phyloP scores from a whole-genome alignment of 2,329 filamentous ascomycete genomes.

The Hymenoscyphus linearis region DNA sequence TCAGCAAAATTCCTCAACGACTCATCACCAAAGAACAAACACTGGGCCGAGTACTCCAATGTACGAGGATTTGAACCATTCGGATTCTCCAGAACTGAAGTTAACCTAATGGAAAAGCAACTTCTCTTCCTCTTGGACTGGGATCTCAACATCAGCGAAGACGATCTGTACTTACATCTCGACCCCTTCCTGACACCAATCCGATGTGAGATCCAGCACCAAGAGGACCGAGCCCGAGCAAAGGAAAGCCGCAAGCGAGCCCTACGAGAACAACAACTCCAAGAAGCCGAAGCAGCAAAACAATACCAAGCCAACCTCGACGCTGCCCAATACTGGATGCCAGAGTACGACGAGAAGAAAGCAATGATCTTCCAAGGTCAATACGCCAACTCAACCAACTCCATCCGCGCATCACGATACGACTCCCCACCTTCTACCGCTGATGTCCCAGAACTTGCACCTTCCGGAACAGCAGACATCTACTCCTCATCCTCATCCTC shows the following conservation, averaged over 20 bases:
- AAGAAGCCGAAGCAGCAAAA: conserved; percentile 21
- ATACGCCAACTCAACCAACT: conserved; percentile 16
- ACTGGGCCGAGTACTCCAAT: conserved; percentile 92
- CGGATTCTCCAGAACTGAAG: conserved; percentile 89
- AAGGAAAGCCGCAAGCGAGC: conserved; percentile 21
- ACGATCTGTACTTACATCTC: conserved; percentile 82
- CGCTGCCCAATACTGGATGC: conserved; percentile 21
- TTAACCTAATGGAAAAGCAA: conserved; percentile 99
- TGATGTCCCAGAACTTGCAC: conserved; percentile 33
- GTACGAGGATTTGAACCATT: conserved; percentile 64
- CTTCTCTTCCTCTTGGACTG: conserved; percentile 91
- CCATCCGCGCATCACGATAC: conserved; percentile 11
- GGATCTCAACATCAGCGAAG: conserved; percentile 79
- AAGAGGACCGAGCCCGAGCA: conserved; percentile 22
- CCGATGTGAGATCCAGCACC: conserved; percentile 47
- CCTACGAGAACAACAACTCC: conserved; percentile 16
- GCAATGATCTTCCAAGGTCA: conserved; percentile 13
- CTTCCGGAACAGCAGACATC: conserved; percentile 30
- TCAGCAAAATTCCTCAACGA: conserved; percentile 98
- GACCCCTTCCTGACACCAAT: conserved; percentile 86
- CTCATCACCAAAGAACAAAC: conserved; percentile 99
- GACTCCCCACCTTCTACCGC: conserved; percentile 33
- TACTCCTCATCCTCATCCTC: too few species aligned
- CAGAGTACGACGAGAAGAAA: conserved; percentile 18
- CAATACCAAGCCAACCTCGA: conserved; percentile 19